phyloP scores from a whole-genome alignment of 2,329 filamentous ascomycete species.

The Beauveria rudraprayagi region DNA sequence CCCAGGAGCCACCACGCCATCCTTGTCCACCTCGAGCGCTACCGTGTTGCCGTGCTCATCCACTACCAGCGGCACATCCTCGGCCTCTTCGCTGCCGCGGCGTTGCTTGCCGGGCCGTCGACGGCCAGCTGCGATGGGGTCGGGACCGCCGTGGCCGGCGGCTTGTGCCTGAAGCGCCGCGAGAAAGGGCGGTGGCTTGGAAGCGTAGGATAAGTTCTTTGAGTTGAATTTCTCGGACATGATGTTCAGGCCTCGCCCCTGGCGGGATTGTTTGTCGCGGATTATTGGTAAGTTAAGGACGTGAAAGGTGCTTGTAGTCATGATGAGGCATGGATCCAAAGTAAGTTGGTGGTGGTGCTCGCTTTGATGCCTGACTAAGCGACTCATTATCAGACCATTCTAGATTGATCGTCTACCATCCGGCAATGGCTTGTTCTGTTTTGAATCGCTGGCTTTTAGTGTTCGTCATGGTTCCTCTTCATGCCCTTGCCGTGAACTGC shows the following conservation, averaged over 20 bases:
- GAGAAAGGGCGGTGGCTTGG: slow-evolving; percentile 46
- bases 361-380: not conserved
- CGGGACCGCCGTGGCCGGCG: slow-evolving; percentile 36
- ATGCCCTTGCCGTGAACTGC: not conserved
- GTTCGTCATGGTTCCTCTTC: too few relatives aligned
- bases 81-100: slow-evolving; percentile 60
- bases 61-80: slow-evolving; percentile 68
- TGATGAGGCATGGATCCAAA: not conserved
- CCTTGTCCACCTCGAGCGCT: slow-evolving; percentile 35
- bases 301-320: not conserved
- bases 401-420: not conserved
- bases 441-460: too few relatives aligned
- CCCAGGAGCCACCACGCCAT: slow-evolving; percentile 32
- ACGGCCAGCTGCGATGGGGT: slow-evolving; percentile 42
- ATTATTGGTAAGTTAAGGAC: not conserved
- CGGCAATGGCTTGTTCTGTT: not conserved
- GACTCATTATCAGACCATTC: not conserved
- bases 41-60: slow-evolving; percentile 64
- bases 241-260: not conserved
- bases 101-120: slow-evolving; percentile 45
- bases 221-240: slow-evolving; percentile 50
- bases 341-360: not conserved
- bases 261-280: not conserved
- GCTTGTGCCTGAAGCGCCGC: slow-evolving; percentile 42
- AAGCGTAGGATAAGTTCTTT: slow-evolving; percentile 57